Conservation (phyloP, 805 yeast genomes). For the Kodamaea leandrae region DNA sequence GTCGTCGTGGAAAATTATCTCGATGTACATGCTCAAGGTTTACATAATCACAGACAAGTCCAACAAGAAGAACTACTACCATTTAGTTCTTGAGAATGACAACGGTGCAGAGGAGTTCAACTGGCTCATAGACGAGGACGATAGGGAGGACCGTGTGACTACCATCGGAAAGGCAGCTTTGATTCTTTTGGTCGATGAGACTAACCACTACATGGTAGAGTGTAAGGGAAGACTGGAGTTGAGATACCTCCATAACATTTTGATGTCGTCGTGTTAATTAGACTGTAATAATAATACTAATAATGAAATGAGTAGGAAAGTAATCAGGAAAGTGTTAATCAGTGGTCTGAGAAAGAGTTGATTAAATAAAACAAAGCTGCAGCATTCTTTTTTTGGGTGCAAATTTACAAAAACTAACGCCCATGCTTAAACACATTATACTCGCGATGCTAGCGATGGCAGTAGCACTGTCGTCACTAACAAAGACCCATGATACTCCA, state of each 20-base stretch:
- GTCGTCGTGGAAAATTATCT: slow-evolving; percentile 43
- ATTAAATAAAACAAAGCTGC: too few relatives aligned
- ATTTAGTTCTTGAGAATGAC: slow-evolving; percentile 25
- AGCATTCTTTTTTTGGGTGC: neutral
- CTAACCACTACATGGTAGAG: slow-evolving; percentile 40
- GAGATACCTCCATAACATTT: slow-evolving; percentile 24
- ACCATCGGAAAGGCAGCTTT: slow-evolving; percentile 45
- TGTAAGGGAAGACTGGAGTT: slow-evolving; percentile 44
- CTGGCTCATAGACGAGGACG: slow-evolving; percentile 35
- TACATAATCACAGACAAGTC: slow-evolving; percentile 27
- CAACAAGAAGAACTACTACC: slow-evolving; percentile 25
- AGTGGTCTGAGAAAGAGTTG: too few relatives aligned
- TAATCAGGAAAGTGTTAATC: too few relatives aligned
- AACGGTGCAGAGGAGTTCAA: slow-evolving; percentile 15
- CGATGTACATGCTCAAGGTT: slow-evolving; percentile 37
- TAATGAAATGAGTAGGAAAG: neutral
- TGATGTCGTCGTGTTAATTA: slow-evolving; percentile 7
- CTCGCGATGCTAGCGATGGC: neutral
- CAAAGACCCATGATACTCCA: slow-evolving; percentile 16
- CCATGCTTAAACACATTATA: neutral
- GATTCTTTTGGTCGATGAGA: slow-evolving; percentile 30
- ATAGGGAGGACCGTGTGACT: slow-evolving; percentile 28
- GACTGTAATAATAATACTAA: neutral
- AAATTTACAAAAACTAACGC: neutral
- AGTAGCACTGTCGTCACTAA: neutral